These are phyloP conservation scores for Rhodamnia rubescens DNA, from an alignment of 345 rosid species.

Conservation along the genomic window DNA sequence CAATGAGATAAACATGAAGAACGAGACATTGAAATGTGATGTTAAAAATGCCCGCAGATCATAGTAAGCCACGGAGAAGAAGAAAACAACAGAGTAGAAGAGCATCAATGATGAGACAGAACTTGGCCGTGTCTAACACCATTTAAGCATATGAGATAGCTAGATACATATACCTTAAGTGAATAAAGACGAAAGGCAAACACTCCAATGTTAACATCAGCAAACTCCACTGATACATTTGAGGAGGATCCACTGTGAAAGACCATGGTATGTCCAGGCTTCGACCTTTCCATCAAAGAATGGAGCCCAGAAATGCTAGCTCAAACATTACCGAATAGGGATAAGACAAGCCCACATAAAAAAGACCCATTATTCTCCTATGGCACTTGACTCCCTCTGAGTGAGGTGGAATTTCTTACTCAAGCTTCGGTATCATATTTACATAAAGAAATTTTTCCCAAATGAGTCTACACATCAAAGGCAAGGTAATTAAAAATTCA, in stretches of 20 bases:
- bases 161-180: neutral
- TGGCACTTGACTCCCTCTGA: neutral
- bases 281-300: neutral
- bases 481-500: neutral
- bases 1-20: neutral
- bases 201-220: neutral
- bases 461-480: neutral
- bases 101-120: neutral
- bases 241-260: neutral
- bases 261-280: neutral
- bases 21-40: neutral
- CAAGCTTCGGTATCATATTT: neutral
- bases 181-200: neutral
- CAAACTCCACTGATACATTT: neutral
- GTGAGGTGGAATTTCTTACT: neutral
- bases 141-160: neutral
- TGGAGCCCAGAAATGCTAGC: neutral
- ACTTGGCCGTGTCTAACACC: neutral
- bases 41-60: neutral
- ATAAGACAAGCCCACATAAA: neutral
- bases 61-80: neutral
- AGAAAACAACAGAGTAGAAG: neutral
- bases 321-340: neutral
- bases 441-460: no score
- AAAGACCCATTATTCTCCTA: neutral